Percentiles rank a stretch among this genome's conserved stretches.
phyloP scores from a whole-genome alignment of 108 stramenopile species.

The Cyclotella choctawhatcheeana region DNA sequence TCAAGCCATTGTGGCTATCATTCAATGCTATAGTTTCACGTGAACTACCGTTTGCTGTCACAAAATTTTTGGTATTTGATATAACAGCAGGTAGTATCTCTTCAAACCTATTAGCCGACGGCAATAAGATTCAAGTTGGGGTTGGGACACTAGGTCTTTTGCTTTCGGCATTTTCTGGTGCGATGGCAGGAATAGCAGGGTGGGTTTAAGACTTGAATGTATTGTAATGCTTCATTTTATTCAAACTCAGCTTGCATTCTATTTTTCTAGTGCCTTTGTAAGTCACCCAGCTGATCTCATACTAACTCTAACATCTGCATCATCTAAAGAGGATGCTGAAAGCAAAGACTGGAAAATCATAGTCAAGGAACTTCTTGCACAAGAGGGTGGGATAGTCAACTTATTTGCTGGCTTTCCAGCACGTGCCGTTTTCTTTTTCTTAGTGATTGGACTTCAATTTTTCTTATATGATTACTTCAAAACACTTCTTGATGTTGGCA shows the following conservation, averaged over 20 bases:
- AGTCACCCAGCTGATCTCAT: slow-evolving; percentile 91
- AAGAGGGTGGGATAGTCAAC: slow-evolving; percentile 81
- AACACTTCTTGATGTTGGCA: slow-evolving; percentile 77
- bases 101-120: slow-evolving; percentile 57
- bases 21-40: slow-evolving; percentile 80
- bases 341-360: slow-evolving; percentile 72
- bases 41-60: slow-evolving; percentile 89
- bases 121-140: slow-evolving; percentile 75
- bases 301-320: slow-evolving; percentile 76
- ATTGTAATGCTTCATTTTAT: neutral
- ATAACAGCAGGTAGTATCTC: slow-evolving; percentile 63
- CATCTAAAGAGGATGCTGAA: slow-evolving; percentile 36
- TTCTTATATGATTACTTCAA: slow-evolving; percentile 92
- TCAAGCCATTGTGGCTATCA: slow-evolving; percentile 75
- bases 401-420: slow-evolving; percentile 82
- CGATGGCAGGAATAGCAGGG: slow-evolving; percentile 80
- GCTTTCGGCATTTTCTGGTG: slow-evolving; percentile 81
- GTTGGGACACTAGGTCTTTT: slow-evolving; percentile 72
- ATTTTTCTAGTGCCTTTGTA: slow-evolving; percentile 80
- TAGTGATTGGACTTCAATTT: slow-evolving; percentile 91
- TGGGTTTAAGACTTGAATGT: neutral
- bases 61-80: slow-evolving; percentile 88
- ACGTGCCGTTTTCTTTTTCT: slow-evolving; percentile 84
- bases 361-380: slow-evolving; percentile 66
- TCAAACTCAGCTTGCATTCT: neutral